Percentiles rank a stretch among this genome's conserved stretches.
Conservation (phyloP, 2,329 filamentous ascomycete genomes). For the Apiospora koreana region DNA sequence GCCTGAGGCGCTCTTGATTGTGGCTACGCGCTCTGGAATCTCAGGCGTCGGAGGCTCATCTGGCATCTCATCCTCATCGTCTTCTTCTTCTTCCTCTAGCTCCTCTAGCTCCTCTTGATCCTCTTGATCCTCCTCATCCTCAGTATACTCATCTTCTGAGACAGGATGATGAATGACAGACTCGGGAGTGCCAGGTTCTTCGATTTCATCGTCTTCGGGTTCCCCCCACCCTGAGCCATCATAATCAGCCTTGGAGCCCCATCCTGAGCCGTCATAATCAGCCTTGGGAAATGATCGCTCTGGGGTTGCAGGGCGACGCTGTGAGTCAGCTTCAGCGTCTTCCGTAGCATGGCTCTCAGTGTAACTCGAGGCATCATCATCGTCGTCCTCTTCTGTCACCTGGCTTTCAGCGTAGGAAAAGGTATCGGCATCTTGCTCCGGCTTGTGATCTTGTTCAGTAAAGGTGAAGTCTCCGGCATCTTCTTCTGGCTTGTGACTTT, state of each 20-base stretch:
- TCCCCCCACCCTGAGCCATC: constrained; percentile 48
- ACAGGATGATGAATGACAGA: constrained; percentile 85
- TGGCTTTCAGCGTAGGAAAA: not conserved
- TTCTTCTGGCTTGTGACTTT: constrained; percentile 38
- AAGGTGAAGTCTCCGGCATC: constrained; percentile 26
- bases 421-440: constrained; percentile 36
- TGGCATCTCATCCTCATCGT: constrained; percentile 26
- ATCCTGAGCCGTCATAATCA: constrained; percentile 28
- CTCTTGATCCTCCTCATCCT: constrained; percentile 35
- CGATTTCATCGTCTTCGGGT: constrained; percentile 52
- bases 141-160: constrained; percentile 40
- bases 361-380: not conserved
- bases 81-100: constrained; percentile 35
- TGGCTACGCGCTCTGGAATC: constrained; percentile 81
- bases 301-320: constrained; percentile 49
- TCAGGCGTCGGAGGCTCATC: constrained; percentile 49
- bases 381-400: not conserved
- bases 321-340: constrained; percentile 17
- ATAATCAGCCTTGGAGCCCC: constrained; percentile 39
- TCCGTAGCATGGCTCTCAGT: not conserved
- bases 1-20: constrained; percentile 79
- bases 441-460: constrained; percentile 28
- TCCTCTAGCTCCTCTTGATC: constrained; percentile 9
- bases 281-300: constrained; percentile 54
- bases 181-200: constrained; percentile 75